Evolutionary conservation across 2,329 filamentous ascomycete species (phyloP), one percentile per base, ranked within the genome.

Genomic region (Colletotrichum sp.): DNA sequence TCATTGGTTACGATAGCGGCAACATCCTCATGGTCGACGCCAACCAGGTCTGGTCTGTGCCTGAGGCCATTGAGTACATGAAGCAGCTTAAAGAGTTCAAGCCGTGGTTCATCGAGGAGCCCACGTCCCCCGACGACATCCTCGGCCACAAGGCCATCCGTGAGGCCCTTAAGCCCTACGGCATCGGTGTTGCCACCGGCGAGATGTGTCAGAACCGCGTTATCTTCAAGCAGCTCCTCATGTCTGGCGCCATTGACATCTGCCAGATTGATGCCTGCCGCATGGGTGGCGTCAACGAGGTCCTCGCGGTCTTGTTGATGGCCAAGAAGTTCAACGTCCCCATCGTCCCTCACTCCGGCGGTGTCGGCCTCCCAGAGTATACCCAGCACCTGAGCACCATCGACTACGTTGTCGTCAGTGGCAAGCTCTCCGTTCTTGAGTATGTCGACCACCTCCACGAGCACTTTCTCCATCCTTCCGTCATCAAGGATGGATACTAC

Each of bases 171-270:
- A 90, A 90, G 80, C 92, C 94, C 0, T 88, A 92, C 82, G 91
- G 91, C 73, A 95, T 98, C 80, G 95, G 95, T 74, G 96, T 98
- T 7, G 96, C 96, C 9, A 98, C 96, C 0, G 96, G 96, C 78
- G 96, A 98, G 87, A 98, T 98, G 95, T 97, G 95, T 87, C 96
- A 98, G 88, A 98, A 98, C 88, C 93, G 96, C 52, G 94, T 98
- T 78, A 92, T 98, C 81, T 98, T 98, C 91, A 98, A 98, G 90
- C 96, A 98, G 86, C 91, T 98, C 76, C 90, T 98, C 67, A 91
- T 93, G 83, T 88, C 92, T 4, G 94, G 94, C 67, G 95, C 95
- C 76, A 95, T 98, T 80, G 95, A 97, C 81, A 92, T 98, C 24
- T 95, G 95, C 83, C 96, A 98, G 85, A 94, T 97, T 80, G 96